Evolutionary conservation across 140 eudicot species (phyloP).

Genomic region (Oenanthe javanica): DNA sequence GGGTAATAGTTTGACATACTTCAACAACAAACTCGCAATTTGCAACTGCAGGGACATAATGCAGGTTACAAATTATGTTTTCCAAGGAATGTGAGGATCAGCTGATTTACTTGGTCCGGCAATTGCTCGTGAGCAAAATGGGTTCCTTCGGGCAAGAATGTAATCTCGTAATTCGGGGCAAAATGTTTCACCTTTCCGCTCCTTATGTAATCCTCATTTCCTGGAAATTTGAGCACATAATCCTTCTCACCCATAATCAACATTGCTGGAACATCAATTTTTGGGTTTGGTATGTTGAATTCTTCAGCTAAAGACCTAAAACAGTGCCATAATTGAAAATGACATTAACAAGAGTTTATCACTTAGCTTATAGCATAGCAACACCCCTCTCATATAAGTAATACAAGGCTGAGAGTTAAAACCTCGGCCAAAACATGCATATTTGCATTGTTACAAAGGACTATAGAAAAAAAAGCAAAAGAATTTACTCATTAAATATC

Average conservation of each 20-base stretch:
- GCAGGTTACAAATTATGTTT: constrained; percentile 14
- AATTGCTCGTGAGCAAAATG: constrained; percentile 31
- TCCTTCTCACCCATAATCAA: constrained; percentile 27
- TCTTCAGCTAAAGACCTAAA: not conserved
- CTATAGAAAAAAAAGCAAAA: not conserved
- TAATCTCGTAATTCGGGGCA: constrained; percentile 19
- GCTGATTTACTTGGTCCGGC: constrained; percentile 27
- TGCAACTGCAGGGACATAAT: not conserved
- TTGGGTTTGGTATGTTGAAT: constrained; percentile 9
- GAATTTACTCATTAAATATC: not conserved
- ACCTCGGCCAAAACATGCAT: not conserved
- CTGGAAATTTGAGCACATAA: constrained; percentile 23
- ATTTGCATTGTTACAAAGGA: too few species aligned
- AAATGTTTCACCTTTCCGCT: constrained; percentile 23
- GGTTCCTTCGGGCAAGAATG: constrained; percentile 19
- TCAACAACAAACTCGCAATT: not conserved
- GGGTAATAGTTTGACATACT: not conserved
- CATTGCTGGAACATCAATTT: constrained; percentile 21
- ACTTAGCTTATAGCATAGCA: not conserved
- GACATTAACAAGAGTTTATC: not conserved
- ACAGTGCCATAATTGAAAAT: not conserved
- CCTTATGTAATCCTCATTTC: constrained; percentile 16
- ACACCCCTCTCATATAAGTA: not conserved
- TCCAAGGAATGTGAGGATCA: constrained; percentile 22
- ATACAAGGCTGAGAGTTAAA: not conserved